Conservation (phyloP, 495 filamentous ascomycete genomes). For the Massariosphaeria phaeospora region DNA sequence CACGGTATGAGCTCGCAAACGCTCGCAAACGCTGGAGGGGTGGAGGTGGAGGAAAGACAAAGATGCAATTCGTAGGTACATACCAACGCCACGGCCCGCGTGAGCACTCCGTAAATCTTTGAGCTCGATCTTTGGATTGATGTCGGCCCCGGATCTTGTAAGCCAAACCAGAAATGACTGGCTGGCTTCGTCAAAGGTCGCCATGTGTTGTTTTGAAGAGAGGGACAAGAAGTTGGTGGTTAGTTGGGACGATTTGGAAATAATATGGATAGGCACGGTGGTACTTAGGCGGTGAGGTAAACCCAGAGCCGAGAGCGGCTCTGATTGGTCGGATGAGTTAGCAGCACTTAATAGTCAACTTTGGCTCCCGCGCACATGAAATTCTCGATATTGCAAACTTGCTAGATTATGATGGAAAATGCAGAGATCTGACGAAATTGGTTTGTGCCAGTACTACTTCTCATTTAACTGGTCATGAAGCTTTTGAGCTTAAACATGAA, state of each 20-base stretch:
- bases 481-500: neutral
- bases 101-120: slow-evolving; percentile 50
- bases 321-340: slow-evolving; percentile 3
- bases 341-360: too few species aligned
- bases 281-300: slow-evolving; percentile 9
- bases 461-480: neutral
- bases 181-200: slow-evolving; percentile 12
- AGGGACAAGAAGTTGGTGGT: neutral
- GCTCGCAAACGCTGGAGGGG: too few species aligned
- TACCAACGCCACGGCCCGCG: slow-evolving; percentile 60
- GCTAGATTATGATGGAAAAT: too few species aligned
- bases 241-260: neutral
- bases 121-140: slow-evolving; percentile 54
- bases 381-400: too few species aligned
- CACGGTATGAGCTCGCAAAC: too few species aligned
- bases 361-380: too few species aligned
- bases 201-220: slow-evolving; percentile 8
- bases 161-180: slow-evolving; percentile 55
- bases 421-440: neutral
- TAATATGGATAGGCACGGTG: slow-evolving; percentile 11
- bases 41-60: too few species aligned
- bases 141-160: slow-evolving; percentile 45
- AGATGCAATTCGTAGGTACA: too few species aligned
- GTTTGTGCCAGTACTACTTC: neutral
- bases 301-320: slow-evolving; percentile 7